phyloP scores from a whole-genome alignment of 768 basidiomycete species.

The Omphalotus guepiniiformis region DNA sequence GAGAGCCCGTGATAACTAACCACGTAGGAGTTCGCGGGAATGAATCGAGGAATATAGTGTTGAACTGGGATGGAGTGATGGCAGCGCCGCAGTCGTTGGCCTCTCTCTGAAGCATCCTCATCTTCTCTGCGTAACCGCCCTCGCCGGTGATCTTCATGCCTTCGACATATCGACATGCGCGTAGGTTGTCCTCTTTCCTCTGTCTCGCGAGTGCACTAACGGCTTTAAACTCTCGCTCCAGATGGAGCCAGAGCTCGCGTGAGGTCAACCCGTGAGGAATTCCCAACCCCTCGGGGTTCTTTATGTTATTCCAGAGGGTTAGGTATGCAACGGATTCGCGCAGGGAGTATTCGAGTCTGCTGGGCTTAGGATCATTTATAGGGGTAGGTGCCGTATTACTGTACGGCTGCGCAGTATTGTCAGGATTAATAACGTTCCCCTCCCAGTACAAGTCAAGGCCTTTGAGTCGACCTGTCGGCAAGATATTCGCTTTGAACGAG shows the following conservation, averaged over 20 bases:
- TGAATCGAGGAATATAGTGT: slow-evolving; percentile 1
- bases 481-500: background rate
- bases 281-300: background rate
- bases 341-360: background rate
- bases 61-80: background rate
- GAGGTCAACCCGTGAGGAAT: background rate
- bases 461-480: background rate
- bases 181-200: slow-evolving; percentile 1
- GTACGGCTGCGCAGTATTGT: background rate
- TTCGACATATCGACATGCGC: background rate
- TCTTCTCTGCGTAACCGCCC: slow-evolving; percentile 3
- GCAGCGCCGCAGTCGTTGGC: background rate
- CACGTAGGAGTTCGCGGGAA: background rate
- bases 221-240: background rate
- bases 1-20: background rate
- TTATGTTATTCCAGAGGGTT: background rate
- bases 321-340: background rate
- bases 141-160: background rate
- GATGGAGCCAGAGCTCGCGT: background rate
- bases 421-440: background rate
- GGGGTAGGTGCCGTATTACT: background rate
- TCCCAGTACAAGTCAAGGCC: slow-evolving; percentile 4
- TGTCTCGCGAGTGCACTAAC: background rate
- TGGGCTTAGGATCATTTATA: no score
- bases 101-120: background rate